Evolutionary conservation across 208 protist genomes (phyloP), one percentile per base, ranked within the genome.

Genomic region (Acanthamoeba sp.): DNA sequence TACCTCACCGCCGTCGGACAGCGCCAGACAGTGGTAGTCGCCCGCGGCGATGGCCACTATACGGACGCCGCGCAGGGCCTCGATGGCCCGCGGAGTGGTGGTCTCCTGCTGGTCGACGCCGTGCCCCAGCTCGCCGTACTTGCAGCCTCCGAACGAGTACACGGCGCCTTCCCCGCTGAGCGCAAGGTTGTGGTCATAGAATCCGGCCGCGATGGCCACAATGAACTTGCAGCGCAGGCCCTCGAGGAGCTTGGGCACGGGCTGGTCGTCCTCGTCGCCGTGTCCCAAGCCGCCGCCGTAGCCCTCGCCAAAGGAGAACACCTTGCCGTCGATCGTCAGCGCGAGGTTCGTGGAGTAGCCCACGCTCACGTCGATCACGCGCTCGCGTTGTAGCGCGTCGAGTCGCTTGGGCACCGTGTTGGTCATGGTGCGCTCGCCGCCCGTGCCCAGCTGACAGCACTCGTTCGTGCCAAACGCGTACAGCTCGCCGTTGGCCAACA

Each of bases 331-430:
- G 20, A 6, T 7, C 27, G 50, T 59, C 40, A 95, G 62, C 24
- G 57, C 93, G 82, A 95, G 52, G 38, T 50, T 93, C 84, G 94
- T 42, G 0, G 40, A 48, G 66, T 69, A 76, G 76, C 82, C 93
- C 6, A 42, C 80, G 82, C 24, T 48, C 66, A 94, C 91, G 82
- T 96, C 84, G 38, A 62, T 62, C 32, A 90, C 84, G 0, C 36
- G 52, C 36, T 90, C 57, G 52, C 38, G 29, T 45, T 73, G 84
- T 20, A 73, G 29, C 22, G 84, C 32, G 42, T 98, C 20, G 71
- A 97, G 22, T 38, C 87, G 71, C 71, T 22, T 5, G 7, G 71
- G 71, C 2, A 45, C 62, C 4, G 62, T 62, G 32, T 90, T 90
- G 71, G 22, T 50, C 71, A 80, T 80, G 36, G 32, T 29, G 36